Evolutionary conservation across 129 eudicot genomes (phyloP).

Genomic region (Chrysanthemum lavandulifolium): DNA sequence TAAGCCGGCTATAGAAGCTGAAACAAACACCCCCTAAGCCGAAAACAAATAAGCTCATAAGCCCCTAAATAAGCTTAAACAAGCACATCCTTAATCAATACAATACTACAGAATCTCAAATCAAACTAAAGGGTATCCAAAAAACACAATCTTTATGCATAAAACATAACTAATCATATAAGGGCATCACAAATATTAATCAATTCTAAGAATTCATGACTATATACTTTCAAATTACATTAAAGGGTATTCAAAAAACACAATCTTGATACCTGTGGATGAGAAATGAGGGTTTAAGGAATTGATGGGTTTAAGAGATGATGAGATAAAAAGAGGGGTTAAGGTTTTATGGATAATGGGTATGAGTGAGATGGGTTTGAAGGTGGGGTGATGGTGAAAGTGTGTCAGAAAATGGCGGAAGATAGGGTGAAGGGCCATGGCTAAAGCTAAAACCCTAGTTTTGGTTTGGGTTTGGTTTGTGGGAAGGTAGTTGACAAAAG

Average conservation of each 20-base stretch:
- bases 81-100: neutral
- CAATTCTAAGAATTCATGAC: neutral
- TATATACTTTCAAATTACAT: no score
- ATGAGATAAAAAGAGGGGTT: conserved; percentile 35
- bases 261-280: conserved; percentile 26
- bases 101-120: neutral
- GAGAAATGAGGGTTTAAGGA: conserved; percentile 37
- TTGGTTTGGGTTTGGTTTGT: neutral
- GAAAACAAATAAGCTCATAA: no score
- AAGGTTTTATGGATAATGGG: conserved; percentile 33
- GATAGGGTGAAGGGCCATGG: conserved; percentile 43
- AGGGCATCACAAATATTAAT: neutral
- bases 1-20: no score
- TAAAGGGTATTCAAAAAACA: neutral
- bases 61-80: no score
- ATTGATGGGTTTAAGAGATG: conserved; percentile 21
- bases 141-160: conserved; percentile 7
- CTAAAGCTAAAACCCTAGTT: conserved; percentile 4
- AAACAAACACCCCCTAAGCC: neutral
- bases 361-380: conserved; percentile 27
- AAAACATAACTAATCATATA: neutral
- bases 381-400: conserved; percentile 29
- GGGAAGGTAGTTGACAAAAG: neutral
- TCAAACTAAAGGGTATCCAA: neutral
- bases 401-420: conserved; percentile 50